Base-by-base conservation (phyloP, 164 flowering plant species). In the Paratinospora sagittata region DNA sequence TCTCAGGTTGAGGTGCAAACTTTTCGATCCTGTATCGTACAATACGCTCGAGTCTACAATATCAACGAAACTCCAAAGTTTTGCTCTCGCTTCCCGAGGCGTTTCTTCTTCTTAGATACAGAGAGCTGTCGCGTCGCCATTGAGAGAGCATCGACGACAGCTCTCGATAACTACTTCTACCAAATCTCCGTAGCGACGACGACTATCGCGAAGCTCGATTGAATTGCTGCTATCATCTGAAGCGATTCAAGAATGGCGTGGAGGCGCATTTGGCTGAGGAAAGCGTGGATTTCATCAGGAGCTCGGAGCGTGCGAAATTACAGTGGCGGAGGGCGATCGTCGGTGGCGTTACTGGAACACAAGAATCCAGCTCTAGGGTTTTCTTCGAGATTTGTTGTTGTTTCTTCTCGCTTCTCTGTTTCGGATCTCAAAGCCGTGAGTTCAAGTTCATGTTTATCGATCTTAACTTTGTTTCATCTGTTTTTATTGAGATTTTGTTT, bases 221-320 rank as follows among this genome's bases (percentile, higher is more conserved):
- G n/a, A n/a, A n/a, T n/a, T n/a, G n/a, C n/a, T n/a, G n/a, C n/a
- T n/a, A n/a, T n/a, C n/a, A n/a, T n/a, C n/a, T n/a, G n/a, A n/a
- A 52, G 21, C 6, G 58, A 52, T 52, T 21, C 21, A 21, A 52
- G 3, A 63, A 85, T 84, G 83, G 76, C 81, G 52, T 69, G 73
- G 65, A 73, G 83, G 65, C 67, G 82, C 30, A 57, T 79, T 72
- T 68, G 11, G 70, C 79, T 68, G 66, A 79, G 41, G 27, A 58
- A 52, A 39, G 58, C 73, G 21, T 75, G 71, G 76, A 67, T 27
- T 43, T 66, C 78, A n/a, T n/a, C n/a, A 69, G 34, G 73, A 60
- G 66, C 55, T 21, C 77, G 75, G 19, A 64, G 47, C 45, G 69
- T 74, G 13, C 61, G 33, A 21, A 43, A 69, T 3, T 76, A n/a